These are phyloP conservation scores for Rheum nobile DNA, from an alignment of 148 eudicot genomes.

Conservation along the genomic window DNA sequence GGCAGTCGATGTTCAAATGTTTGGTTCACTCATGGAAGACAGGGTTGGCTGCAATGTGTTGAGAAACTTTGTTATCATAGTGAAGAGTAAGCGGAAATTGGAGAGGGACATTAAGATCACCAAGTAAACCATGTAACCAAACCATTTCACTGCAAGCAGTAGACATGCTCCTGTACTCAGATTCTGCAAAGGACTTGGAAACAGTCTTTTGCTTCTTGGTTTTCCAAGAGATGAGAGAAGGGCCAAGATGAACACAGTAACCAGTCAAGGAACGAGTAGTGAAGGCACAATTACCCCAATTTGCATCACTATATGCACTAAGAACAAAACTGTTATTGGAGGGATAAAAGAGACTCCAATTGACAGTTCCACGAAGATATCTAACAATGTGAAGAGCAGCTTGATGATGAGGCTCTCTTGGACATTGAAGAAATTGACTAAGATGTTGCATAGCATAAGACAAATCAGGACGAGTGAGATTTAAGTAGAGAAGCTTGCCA, in stretches of 20 bases:
- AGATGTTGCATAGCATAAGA: neutral
- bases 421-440: neutral
- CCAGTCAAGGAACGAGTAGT: no score
- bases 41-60: neutral
- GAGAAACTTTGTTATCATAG: neutral
- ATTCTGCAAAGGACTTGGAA: no score
- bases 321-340: no score
- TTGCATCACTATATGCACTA: neutral
- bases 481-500: neutral
- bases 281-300: neutral
- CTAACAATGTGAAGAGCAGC: neutral
- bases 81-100: neutral
- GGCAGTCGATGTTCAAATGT: no score
- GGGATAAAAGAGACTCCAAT: neutral
- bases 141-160: no score
- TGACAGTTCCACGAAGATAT: neutral
- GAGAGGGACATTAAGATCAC: neutral
- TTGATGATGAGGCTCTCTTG: neutral
- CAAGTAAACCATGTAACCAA: neutral
- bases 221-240: neutral
- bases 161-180: no score
- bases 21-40: neutral
- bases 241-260: neutral
- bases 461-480: neutral
- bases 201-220: no score